Evolutionary conservation across 768 basidiomycete species (phyloP).

Genomic region (Rhodosporidiobolus sp.): DNA sequence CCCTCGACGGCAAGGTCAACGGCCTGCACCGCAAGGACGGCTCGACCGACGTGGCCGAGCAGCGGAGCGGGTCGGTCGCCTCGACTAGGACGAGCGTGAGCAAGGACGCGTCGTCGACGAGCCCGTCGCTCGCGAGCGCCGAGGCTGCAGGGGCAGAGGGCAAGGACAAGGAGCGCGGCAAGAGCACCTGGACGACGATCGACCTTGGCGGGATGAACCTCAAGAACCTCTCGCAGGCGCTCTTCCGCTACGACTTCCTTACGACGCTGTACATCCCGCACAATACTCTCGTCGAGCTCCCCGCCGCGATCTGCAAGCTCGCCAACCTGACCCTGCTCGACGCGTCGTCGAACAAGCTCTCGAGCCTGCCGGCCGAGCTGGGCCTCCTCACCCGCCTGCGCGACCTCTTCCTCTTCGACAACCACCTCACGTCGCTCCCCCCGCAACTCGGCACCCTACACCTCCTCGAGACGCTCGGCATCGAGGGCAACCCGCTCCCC

Average conservation of each 20-base stretch:
- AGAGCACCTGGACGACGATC: conserved; percentile 68
- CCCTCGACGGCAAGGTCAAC: conserved; percentile 3
- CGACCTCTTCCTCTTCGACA: conserved; percentile 94
- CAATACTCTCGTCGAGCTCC: conserved; percentile 73
- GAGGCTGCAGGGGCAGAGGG: neutral
- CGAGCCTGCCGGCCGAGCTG: conserved; percentile 73
- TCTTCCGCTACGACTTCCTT: conserved; percentile 85
- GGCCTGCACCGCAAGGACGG: conserved; percentile 15
- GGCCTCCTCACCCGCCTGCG: conserved; percentile 85
- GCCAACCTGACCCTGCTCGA: conserved; percentile 85
- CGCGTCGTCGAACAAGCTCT: conserved; percentile 80
- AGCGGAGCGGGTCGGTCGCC: conserved; percentile 27
- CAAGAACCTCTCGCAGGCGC: conserved; percentile 78
- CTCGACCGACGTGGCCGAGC: conserved; percentile 7
- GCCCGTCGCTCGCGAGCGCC: conserved; percentile 3
- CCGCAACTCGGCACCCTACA: conserved; percentile 83
- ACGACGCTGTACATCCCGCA: conserved; percentile 94
- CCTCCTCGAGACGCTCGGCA: conserved; percentile 84
- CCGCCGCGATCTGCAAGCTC: conserved; percentile 76
- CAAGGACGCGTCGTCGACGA: conserved; percentile 17
- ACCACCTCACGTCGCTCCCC: conserved; percentile 79
- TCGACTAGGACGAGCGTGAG: conserved; percentile 12
- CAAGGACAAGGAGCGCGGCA: conserved; percentile 20
- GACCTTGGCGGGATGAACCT: conserved; percentile 96
- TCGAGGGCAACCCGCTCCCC: conserved; percentile 96